phyloP scores from a whole-genome alignment of 2,329 filamentous ascomycete genomes.

The Trichoderma arundinaceum region DNA sequence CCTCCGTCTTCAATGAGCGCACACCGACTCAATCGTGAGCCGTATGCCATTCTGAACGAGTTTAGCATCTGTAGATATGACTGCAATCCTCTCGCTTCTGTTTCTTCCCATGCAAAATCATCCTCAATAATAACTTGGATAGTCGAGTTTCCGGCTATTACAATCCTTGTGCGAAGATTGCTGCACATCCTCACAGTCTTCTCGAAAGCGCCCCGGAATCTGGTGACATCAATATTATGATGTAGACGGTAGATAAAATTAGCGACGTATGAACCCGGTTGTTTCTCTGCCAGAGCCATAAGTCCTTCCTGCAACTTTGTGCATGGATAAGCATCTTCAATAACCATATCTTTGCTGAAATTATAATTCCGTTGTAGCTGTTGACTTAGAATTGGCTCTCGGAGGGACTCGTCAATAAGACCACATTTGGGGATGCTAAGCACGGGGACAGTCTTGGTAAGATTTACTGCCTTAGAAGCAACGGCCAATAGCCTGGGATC shows the following conservation, averaged over 20 bases:
- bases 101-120: background rate
- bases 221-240: background rate
- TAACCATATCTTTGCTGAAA: background rate
- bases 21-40: background rate
- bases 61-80: background rate
- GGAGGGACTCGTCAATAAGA: background rate
- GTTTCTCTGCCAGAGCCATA: background rate
- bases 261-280: constrained; percentile 13
- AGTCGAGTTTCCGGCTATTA: background rate
- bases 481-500: constrained; percentile 28
- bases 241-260: background rate
- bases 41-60: constrained; percentile 6
- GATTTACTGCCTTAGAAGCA: background rate
- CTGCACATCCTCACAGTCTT: background rate
- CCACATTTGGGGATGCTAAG: background rate
- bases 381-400: background rate
- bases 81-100: background rate
- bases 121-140: constrained; percentile 14
- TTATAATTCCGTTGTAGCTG: background rate
- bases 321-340: background rate
- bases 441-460: background rate
- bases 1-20: background rate
- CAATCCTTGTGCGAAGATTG: constrained; percentile 32
- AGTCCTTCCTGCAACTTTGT: constrained; percentile 2
- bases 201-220: constrained; percentile 32